Conservation (phyloP, 257 asterid genomes). For the Scutellaria galericulata region DNA sequence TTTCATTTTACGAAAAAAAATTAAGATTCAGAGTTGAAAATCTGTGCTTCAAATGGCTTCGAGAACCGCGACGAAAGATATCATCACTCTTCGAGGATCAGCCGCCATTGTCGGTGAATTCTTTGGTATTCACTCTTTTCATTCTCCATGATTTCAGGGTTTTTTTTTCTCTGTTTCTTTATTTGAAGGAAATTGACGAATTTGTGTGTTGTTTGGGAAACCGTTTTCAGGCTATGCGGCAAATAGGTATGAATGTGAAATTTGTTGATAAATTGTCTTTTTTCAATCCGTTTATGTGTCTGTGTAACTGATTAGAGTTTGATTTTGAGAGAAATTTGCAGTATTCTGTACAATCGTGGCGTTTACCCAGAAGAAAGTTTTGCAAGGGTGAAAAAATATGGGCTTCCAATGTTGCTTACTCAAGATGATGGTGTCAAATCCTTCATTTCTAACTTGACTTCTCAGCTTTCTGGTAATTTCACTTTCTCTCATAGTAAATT, state of each 20-base stretch:
- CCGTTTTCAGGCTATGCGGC: constrained; percentile 85
- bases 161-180: constrained; percentile 6
- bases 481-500: not conserved
- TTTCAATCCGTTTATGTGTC: not conserved
- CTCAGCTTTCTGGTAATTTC: constrained; percentile 84
- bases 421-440: constrained; percentile 94
- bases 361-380: constrained; percentile 94
- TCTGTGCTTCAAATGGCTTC: constrained; percentile 63
- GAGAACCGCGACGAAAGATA: constrained; percentile 74
- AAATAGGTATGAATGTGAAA: constrained; percentile 57
- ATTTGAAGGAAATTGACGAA: constrained; percentile 15
- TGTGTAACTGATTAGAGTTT: constrained; percentile 14
- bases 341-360: constrained; percentile 87
- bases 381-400: constrained; percentile 87
- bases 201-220: constrained; percentile 26
- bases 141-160: not conserved
- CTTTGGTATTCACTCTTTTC: constrained; percentile 57
- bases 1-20: not conserved
- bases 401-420: constrained; percentile 87
- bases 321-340: constrained; percentile 34
- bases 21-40: not conserved
- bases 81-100: constrained; percentile 93
- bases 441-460: constrained; percentile 81
- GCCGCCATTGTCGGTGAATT: constrained; percentile 91
- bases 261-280: not conserved